Evolutionary conservation across 495 filamentous ascomycete genomes (phyloP).

Genomic region (Hyaloscypha finlandica): DNA sequence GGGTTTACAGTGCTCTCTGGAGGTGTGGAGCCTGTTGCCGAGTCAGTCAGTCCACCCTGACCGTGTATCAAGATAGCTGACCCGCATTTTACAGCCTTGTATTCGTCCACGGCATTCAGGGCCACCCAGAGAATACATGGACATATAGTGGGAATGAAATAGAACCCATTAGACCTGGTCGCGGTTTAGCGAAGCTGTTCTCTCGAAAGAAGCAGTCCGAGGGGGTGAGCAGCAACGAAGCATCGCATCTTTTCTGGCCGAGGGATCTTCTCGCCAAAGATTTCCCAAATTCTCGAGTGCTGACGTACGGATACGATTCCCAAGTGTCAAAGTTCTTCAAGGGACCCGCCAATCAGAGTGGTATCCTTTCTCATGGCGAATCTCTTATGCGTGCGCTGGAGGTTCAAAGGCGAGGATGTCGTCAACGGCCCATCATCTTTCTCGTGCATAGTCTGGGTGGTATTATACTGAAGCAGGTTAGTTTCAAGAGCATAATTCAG

Average conservation of each 20-base stretch:
- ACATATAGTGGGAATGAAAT: slow-evolving; percentile 10
- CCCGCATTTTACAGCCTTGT: slow-evolving; percentile 30
- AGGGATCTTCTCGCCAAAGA: slow-evolving; percentile 34
- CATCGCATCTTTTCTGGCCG: slow-evolving; percentile 34
- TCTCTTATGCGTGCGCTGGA: not conserved
- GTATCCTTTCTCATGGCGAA: slow-evolving; percentile 6
- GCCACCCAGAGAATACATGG: slow-evolving; percentile 34
- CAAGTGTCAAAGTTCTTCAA: slow-evolving; percentile 35
- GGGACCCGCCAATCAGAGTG: slow-evolving; percentile 24
- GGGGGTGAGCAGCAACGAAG: slow-evolving; percentile 5
- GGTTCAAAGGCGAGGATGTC: not conserved
- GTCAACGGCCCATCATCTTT: slow-evolving; percentile 38
- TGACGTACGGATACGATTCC: slow-evolving; percentile 42
- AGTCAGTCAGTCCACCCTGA: not conserved
- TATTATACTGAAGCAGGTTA: slow-evolving; percentile 42
- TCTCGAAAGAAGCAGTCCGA: slow-evolving; percentile 6
- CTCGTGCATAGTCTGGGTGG: slow-evolving; percentile 26
- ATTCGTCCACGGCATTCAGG: slow-evolving; percentile 34
- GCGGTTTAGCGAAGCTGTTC: slow-evolving; percentile 1
- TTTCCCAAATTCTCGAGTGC: slow-evolving; percentile 37
- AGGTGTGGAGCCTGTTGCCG: slow-evolving; percentile 2
- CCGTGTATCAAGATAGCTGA: not conserved
- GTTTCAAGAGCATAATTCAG: slow-evolving; percentile 25
- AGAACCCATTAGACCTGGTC: not conserved
- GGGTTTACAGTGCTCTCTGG: slow-evolving; percentile 1